Percentiles rank a stretch among this genome's conserved stretches.
Conservation (phyloP, 371 early-diverging fungal species). For the Haplosporangium sp. region DNA sequence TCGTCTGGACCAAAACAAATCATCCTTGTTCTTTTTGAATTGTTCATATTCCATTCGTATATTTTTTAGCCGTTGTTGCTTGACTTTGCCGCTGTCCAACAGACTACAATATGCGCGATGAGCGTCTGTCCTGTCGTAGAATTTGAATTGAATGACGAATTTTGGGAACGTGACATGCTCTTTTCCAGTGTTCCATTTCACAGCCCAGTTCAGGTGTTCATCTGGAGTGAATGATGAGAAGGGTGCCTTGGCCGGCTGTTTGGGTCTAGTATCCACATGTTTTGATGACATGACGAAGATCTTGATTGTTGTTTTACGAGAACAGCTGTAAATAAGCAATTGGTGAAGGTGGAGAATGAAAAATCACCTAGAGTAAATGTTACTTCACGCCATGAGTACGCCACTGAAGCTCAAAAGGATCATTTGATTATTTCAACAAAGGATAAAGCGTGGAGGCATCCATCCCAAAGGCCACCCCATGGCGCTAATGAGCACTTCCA, state of each 20-base stretch:
- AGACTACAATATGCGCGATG: slow-evolving; percentile 12
- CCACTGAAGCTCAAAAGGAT: too few species aligned
- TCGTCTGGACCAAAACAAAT: slow-evolving; percentile 26
- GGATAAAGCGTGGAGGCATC: too few species aligned
- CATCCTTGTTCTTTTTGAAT: slow-evolving; percentile 16
- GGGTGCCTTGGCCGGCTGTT: neutral
- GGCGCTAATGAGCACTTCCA: slow-evolving; percentile 20
- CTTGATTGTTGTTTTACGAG: neutral
- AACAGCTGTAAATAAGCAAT: neutral
- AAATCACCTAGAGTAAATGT: too few species aligned
- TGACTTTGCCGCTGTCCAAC: slow-evolving; percentile 13
- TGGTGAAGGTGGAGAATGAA: too few species aligned
- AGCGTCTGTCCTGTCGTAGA: slow-evolving; percentile 18
- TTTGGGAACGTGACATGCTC: slow-evolving; percentile 19
- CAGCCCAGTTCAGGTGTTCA: slow-evolving; percentile 14
- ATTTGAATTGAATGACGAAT: slow-evolving; percentile 16
- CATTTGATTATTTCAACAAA: too few species aligned
- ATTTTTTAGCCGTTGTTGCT: slow-evolving; percentile 1
- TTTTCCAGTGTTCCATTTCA: neutral
- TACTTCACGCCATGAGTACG: too few species aligned
- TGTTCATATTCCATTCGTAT: slow-evolving; percentile 17
- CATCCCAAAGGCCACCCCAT: slow-evolving; percentile 15
- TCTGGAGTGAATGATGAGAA: neutral
- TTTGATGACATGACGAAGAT: slow-evolving; percentile 12
- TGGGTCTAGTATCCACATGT: slow-evolving; percentile 2